A percentile compares a stretch with the other conserved stretches of the same genome.
Evolutionary conservation across 2,329 filamentous ascomycete species (phyloP).

Genomic region (Phaeomoniella chlamydospora): DNA sequence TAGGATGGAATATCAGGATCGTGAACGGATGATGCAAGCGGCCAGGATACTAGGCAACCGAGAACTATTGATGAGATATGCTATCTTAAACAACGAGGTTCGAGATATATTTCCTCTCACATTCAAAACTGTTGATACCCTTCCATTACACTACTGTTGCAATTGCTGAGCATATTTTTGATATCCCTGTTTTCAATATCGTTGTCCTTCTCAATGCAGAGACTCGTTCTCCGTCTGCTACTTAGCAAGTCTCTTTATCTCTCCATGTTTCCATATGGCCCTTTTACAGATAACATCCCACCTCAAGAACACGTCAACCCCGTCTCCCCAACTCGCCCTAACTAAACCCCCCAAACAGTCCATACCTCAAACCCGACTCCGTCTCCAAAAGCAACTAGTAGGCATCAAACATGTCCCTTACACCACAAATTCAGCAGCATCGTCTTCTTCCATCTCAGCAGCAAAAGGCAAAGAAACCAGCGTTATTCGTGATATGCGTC

Average conservation of each 20-base stretch:
- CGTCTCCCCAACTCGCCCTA: no score
- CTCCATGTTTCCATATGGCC: no score
- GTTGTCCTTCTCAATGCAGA: no score
- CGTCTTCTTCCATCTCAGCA: not conserved
- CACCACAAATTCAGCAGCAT: not conserved
- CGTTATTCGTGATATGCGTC: not conserved
- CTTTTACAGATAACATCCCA: no score
- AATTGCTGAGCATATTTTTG: no score
- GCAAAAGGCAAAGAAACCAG: not conserved
- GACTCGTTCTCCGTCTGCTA: no score
- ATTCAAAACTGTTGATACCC: no score
- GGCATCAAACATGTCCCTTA: not conserved
- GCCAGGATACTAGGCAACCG: constrained; percentile 17
- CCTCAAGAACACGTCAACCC: no score
- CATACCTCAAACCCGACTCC: not conserved
- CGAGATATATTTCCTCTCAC: no score
- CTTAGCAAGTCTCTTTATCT: no score
- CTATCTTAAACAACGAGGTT: constrained; percentile 18
- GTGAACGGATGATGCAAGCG: constrained; percentile 16
- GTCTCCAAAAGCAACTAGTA: not conserved
- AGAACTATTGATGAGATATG: constrained; percentile 22
- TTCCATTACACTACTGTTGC: no score
- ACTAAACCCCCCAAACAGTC: not conserved
- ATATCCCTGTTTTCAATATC: no score
- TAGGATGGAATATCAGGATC: constrained; percentile 2